These are phyloP conservation scores for Colletotrichum endophyticum DNA, from an alignment of 2,329 filamentous ascomycete genomes.

Conservation along the genomic window DNA sequence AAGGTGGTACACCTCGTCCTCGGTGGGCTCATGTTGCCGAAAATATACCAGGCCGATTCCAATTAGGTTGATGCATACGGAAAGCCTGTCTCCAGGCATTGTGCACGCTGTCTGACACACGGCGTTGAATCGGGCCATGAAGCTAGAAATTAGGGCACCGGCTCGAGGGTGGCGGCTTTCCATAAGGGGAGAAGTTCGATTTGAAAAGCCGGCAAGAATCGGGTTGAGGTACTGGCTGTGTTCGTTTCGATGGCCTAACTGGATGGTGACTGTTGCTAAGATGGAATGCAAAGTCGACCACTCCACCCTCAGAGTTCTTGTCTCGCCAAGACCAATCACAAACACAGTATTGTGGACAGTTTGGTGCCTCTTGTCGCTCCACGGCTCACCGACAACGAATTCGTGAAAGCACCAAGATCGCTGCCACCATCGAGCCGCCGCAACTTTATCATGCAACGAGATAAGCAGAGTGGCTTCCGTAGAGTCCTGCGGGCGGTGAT, in stretches of 20 bases:
- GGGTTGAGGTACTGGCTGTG: background rate
- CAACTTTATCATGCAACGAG: background rate
- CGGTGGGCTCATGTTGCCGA: background rate
- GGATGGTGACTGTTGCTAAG: background rate
- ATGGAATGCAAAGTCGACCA: background rate
- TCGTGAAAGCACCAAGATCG: slow-evolving; percentile 12
- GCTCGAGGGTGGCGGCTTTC: background rate
- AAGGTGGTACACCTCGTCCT: background rate
- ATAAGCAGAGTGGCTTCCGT: background rate
- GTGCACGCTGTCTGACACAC: background rate
- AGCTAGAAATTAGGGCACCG: background rate
- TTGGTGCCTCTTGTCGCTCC: background rate
- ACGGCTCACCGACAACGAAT: slow-evolving; percentile 1
- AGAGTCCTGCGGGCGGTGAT: background rate
- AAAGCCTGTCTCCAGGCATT: background rate
- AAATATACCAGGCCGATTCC: background rate
- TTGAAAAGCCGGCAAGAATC: background rate
- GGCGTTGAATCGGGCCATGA: slow-evolving; percentile 5
- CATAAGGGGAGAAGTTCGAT: background rate
- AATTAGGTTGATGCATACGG: slow-evolving; percentile 1
- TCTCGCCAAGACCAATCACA: background rate
- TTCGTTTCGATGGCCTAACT: background rate
- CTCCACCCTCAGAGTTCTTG: background rate
- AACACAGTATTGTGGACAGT: slow-evolving; percentile 1
- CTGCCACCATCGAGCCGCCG: slow-evolving; percentile 9